Evolutionary conservation across 805 yeast species (phyloP).

Genomic region (Lipomyces orientalis): DNA sequence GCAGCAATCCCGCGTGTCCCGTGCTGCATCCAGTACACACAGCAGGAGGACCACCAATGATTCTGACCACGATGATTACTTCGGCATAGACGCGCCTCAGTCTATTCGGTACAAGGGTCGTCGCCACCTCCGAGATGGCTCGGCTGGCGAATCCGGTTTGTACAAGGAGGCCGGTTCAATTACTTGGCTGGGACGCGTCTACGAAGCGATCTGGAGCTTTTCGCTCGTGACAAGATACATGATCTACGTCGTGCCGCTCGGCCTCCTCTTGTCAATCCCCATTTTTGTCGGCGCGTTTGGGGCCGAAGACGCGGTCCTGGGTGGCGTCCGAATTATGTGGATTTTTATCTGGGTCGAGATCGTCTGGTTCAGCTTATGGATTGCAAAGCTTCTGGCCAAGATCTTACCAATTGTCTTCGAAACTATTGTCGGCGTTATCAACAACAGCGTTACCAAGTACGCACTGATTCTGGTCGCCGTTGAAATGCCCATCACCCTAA

Average conservation of each 20-base stretch:
- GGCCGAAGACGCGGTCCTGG: constrained; percentile 42
- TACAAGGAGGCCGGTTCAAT: neutral
- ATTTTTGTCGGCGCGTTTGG: constrained; percentile 49
- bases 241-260: constrained; percentile 49
- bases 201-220: constrained; percentile 11
- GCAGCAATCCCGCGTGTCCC: neutral
- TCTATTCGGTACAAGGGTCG: neutral
- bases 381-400: constrained; percentile 46
- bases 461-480: constrained; percentile 46
- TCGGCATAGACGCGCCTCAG: neutral
- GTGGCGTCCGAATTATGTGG: constrained; percentile 47
- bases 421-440: constrained; percentile 43
- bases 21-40: neutral
- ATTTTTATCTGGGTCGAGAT: constrained; percentile 51
- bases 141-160: neutral
- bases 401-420: constrained; percentile 44
- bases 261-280: constrained; percentile 47
- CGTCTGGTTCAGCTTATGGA: constrained; percentile 48
- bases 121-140: neutral
- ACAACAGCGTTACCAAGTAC: constrained; percentile 44
- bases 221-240: constrained; percentile 45
- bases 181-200: constrained; percentile 14
- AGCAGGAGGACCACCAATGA: neutral
- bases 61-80: neutral
- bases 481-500: constrained; percentile 45